Base-by-base conservation (phyloP, 1,284 basidiomycete species). In the Malassezia japonica region DNA sequence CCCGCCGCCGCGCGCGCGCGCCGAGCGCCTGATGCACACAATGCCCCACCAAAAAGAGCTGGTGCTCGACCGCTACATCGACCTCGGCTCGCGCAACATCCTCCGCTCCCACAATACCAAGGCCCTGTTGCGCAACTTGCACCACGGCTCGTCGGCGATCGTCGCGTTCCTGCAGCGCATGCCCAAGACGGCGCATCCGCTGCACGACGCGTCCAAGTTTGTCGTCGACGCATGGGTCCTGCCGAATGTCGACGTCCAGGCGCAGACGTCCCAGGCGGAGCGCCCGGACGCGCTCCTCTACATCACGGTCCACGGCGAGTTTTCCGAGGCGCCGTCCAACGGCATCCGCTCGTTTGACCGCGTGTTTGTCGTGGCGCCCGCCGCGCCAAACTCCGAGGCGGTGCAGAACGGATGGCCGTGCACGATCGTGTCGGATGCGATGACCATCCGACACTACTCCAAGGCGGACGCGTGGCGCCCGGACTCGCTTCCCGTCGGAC, bases 301-400 rank as follows among this genome's bases (percentile, higher is more conserved):
- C 64, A 79, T 92, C 57, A 82, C 81, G 48, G 79, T 96, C 27
- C 89, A 96, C 70, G 92, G 92, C 6, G 84, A 96, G 72, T 94
- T 91, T 69, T 79, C 79, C 43, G 92, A 98, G 79, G 74, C 67
- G 32, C 76, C 77, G 2, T 67, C 69, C 21, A 66, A 75, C 33
- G 89, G 87, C 8, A 76, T 89, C 23, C 82, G 92, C 37, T 94
- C 90, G 6, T 98, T 98, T 73, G 89, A 94, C 70, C 81, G 92
- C 44, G 83, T 86, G 0, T 94, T 96, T 68, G 79, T 95, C 43
- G 78, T 98, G 10, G 83, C 83, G 2, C 85, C 87, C 16, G 83
- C 88, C 3, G 75, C 82, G 25, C 80, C 85, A 37, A 85, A 82
- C 24, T 90, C 91, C 59, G 76, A 81, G 83, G 87, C 90, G 6